phyloP scores from a whole-genome alignment of 768 basidiomycete genomes.

The Lentinula sp. region DNA sequence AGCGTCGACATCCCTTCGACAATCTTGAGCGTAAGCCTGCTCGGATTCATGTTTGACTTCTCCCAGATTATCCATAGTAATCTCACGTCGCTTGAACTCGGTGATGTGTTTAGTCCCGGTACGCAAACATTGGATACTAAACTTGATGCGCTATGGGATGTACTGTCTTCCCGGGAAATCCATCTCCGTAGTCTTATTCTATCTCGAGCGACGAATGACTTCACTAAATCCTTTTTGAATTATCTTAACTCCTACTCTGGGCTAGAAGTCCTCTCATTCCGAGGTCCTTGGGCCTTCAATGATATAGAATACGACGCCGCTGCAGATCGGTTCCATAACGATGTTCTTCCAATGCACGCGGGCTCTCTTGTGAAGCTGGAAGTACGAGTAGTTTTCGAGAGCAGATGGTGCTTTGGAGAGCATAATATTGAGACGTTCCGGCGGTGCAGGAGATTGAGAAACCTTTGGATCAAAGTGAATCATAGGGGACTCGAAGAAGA shows the following conservation, averaged over 20 bases:
- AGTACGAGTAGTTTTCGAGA: background rate
- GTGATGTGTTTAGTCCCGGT: background rate
- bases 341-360: background rate
- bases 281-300: background rate
- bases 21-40: background rate
- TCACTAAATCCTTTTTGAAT: background rate
- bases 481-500: background rate
- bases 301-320: background rate
- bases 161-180: background rate
- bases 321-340: background rate
- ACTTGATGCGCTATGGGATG: background rate
- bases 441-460: background rate
- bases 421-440: background rate
- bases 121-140: background rate
- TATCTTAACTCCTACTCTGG: background rate
- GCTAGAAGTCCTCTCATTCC: background rate
- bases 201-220: background rate
- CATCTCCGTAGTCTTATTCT: background rate
- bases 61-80: background rate
- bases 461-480: background rate
- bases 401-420: constrained; percentile 1
- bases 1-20: background rate
- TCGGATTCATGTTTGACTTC: background rate
- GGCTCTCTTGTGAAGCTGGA: background rate
- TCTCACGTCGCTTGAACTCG: background rate